These are phyloP conservation scores for Coniferiporia sulphurascens DNA, from an alignment of 1,284 basidiomycete species.

Conservation along the genomic window DNA sequence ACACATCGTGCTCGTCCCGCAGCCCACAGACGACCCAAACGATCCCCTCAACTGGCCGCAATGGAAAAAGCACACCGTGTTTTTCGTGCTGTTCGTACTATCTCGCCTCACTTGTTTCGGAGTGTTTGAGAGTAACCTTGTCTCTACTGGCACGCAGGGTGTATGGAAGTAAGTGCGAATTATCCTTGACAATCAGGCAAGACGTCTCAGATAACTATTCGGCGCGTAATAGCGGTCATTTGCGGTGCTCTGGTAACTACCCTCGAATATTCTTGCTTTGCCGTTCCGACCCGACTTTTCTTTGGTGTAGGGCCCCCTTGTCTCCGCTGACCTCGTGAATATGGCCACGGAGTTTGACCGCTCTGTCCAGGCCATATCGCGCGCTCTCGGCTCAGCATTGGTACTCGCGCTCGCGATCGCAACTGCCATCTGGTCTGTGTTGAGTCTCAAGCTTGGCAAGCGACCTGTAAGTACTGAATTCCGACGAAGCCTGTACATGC, in stretches of 20 bases:
- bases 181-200: too few species aligned
- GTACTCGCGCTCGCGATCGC: constrained; percentile 21
- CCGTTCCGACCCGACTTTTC: background rate
- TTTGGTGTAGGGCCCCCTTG: constrained; percentile 17
- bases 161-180: constrained; percentile 18
- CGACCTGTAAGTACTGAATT: constrained; percentile 5
- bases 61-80: constrained; percentile 24
- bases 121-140: background rate
- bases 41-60: constrained; percentile 24
- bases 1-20: constrained; percentile 25
- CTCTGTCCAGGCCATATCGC: constrained; percentile 21
- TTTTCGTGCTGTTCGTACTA: constrained; percentile 11
- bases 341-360: constrained; percentile 22
- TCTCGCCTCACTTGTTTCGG: too few species aligned
- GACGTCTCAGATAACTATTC: too few species aligned
- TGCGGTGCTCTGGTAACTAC: constrained; percentile 20
- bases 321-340: constrained; percentile 20
- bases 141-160: constrained; percentile 4
- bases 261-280: background rate
- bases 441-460: constrained; percentile 19
- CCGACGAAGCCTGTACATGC: background rate
- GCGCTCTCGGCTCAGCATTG: constrained; percentile 22
- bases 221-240: constrained; percentile 16
- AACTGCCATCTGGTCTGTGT: constrained; percentile 19
- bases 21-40: constrained; percentile 24